Evolutionary conservation across 441 rosid genomes (phyloP), one percentile per base, ranked within the genome.

Genomic region (Gossypium gossypioides): DNA sequence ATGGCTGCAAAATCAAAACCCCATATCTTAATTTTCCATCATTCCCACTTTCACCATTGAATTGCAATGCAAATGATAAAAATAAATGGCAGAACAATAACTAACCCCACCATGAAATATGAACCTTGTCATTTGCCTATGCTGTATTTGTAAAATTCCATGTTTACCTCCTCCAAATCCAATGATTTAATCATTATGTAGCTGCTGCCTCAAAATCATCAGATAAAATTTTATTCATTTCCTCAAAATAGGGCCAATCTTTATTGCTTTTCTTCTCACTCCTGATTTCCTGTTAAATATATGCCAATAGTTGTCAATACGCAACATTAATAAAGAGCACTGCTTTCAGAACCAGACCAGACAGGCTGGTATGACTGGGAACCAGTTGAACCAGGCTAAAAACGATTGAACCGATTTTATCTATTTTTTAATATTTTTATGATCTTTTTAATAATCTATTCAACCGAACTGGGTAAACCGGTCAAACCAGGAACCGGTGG

Each of bases 191-290:
- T 85, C 81, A 88, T 61, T 81, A 79, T 55, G 59, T 19, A 19
- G 56, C 10, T 6, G 22, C 7, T 60, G 84, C 24, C 78, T 75
- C 90, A 5, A 75, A 44, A 64, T 81, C 86, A 64, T 80, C 86
- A 0, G 92, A 90, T 62, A 91, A 77, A 82, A 89, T 76, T 75
- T 64, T 69, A 75, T 84, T 29, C 89, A 91, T 84, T 52, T 89
- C 92, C 72, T 89, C 88, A 57, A 86, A 94, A 80, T 90, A 86
- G 42, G 90, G 88, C 97, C 97, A 94, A 59, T 42, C 75, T 29
- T 81, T 77, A 74, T 37, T 78, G 80, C 81, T 78, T 57, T 72
- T 71, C 29, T 74, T 55, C 37, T 78, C 88, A 21, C 76, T 82
- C 80, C 83, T 86, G 79, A 80, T 81, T 82, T 85, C 97, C 97